These are phyloP conservation scores for Cryptosporidium tyzzeri DNA, from an alignment of 169 alveolate species.

Conservation along the genomic window DNA sequence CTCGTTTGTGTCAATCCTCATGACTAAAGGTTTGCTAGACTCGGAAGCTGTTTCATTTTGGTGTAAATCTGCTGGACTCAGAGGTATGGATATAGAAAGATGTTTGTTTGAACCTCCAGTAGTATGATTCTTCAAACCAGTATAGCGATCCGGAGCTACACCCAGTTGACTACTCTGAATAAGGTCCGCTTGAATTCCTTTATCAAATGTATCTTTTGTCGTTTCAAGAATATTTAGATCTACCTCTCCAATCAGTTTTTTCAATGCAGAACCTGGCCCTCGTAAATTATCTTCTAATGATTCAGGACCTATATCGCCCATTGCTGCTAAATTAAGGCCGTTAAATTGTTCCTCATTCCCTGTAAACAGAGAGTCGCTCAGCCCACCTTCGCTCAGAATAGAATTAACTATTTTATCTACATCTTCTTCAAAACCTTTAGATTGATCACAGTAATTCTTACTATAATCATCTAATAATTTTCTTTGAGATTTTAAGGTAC, in stretches of 20 bases:
- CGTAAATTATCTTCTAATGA: background rate
- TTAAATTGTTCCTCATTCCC: conserved; percentile 36
- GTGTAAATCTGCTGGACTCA: background rate
- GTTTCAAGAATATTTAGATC: conserved; percentile 54
- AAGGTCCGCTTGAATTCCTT: conserved; percentile 55
- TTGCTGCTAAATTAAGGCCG: background rate
- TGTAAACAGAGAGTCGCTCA: conserved; percentile 26
- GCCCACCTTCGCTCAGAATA: conserved; percentile 50
- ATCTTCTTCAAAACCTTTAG: conserved; percentile 2
- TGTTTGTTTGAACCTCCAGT: conserved; percentile 3
- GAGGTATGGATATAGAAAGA: conserved; percentile 41
- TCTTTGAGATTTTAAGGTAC: conserved; percentile 57
- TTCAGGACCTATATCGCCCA: conserved; percentile 25
- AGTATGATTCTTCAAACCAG: background rate
- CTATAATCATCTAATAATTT: conserved; percentile 35
- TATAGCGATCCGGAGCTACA: background rate
- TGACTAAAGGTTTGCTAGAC: background rate
- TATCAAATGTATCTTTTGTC: conserved; percentile 50
- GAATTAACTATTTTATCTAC: conserved; percentile 48
- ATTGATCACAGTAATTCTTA: background rate
- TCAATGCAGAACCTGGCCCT: background rate
- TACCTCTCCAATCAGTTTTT: conserved; percentile 27
- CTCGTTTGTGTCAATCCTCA: background rate
- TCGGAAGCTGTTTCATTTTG: conserved; percentile 16
- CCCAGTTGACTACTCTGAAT: background rate